Evolutionary conservation across 1,284 basidiomycete species (phyloP), one percentile per base, ranked within the genome.

Genomic region (Ceratobasidium sp.): DNA sequence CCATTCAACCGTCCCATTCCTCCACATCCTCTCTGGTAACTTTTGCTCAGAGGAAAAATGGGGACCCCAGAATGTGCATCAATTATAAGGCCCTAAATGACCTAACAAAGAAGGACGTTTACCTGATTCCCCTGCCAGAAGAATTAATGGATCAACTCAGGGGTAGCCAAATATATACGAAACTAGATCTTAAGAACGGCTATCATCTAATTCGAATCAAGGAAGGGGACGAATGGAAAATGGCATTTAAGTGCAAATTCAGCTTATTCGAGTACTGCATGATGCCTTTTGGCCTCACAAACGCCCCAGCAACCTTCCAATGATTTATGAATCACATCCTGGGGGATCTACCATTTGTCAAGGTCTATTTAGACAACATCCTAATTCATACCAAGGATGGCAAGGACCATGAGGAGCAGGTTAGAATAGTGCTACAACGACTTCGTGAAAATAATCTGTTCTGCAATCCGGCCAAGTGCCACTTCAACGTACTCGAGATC

Each of bases 401-500:
- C 19, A 49, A 69, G 16, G 50, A 64, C 4, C 71, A 72, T 21
- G 33, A 33, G 19, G 7, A 9, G 6, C 53, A 49, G 7, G 57
- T 70, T 16, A 14, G 47, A 39, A 36, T 56, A 47, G 71, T 72
- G 13, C 70, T 72, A 14, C 9, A 54, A 11, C n/a, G 52, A 23
- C 60, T 72, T 1, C 21, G 53, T 5, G 25, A 71, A 19, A 49
- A 71, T 47, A 52, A 70, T 11, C 59, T 72, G 5, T 71, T 23
- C 21, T 69, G 73, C 13, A 75, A 75, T 29, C 7, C 71, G 1
- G 60, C 60, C 39, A 77, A 77, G 53, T 76, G 75, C 57, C 53
- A 72, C 11, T 77, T 77, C 71, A 0, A 76, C 76, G 75, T 73
- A 73, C 42, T 76, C 73, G 1, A 71, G 25, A 9, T 74, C 29